Evolutionary conservation across 192 early-diverging fungal species (phyloP).

Genomic region (Backusella tuberculispora): DNA sequence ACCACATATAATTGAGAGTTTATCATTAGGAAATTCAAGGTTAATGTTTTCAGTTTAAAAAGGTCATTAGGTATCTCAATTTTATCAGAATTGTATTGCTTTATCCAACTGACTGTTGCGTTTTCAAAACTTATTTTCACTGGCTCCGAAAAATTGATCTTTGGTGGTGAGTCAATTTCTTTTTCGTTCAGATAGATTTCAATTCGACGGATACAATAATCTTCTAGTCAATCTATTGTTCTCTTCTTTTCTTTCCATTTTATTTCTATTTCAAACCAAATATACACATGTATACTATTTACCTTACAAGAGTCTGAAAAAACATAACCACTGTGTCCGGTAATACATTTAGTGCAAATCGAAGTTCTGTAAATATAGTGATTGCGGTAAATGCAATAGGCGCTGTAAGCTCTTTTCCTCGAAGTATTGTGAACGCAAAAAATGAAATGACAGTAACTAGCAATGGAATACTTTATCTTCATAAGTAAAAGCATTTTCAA

Average conservation of each 20-base stretch:
- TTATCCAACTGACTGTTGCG: slow-evolving; percentile 59
- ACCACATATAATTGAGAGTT: not conserved
- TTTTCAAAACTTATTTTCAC: slow-evolving; percentile 43
- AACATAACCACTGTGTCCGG: slow-evolving; percentile 72
- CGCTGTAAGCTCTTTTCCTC: slow-evolving; percentile 58
- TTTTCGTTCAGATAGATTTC: slow-evolving; percentile 48
- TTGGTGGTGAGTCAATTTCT: slow-evolving; percentile 38
- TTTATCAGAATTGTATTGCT: not conserved
- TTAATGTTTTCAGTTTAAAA: not conserved
- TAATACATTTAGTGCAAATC: slow-evolving; percentile 81
- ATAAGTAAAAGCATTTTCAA: not conserved
- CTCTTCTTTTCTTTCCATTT: not conserved
- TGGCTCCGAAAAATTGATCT: slow-evolving; percentile 1
- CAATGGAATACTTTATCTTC: slow-evolving; percentile 20
- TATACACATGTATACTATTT: not conserved
- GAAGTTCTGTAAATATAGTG: slow-evolving; percentile 85
- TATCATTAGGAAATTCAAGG: not conserved
- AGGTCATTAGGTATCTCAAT: not conserved
- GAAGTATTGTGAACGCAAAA: slow-evolving; percentile 32
- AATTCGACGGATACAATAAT: slow-evolving; percentile 48
- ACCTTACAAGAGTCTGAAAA: slow-evolving; percentile 70
- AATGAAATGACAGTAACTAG: slow-evolving; percentile 38
- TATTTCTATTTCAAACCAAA: not conserved
- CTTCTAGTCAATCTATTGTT: not conserved
- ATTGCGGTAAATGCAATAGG: slow-evolving; percentile 83